Conservation (phyloP, 108 stramenopile genomes). For the Chaetoceros muelleri region DNA sequence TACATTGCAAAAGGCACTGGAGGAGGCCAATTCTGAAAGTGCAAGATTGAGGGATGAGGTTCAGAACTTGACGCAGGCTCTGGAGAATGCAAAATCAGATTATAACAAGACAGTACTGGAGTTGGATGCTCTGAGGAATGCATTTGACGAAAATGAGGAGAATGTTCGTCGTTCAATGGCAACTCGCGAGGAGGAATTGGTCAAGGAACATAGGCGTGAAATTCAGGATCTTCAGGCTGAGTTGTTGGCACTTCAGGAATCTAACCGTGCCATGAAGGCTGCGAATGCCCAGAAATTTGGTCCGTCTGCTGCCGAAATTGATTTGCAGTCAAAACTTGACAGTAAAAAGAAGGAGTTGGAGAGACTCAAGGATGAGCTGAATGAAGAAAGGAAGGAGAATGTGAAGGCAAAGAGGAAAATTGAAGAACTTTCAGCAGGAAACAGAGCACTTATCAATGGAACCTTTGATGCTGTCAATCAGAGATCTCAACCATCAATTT, state of each 20-base stretch:
- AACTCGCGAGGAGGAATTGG: conserved; percentile 27
- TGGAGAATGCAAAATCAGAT: conserved; percentile 66
- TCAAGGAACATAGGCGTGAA: not conserved
- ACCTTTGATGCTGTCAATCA: not conserved
- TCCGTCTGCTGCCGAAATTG: conserved; percentile 11
- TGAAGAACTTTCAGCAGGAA: conserved; percentile 4
- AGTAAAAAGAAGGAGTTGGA: conserved; percentile 29
- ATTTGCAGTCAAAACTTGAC: conserved; percentile 28
- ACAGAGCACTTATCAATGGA: not conserved
- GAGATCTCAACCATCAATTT: conserved; percentile 4
- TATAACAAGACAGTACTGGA: conserved; percentile 45
- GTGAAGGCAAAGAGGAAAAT: conserved; percentile 38
- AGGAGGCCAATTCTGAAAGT: conserved; percentile 25
- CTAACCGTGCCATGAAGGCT: not conserved
- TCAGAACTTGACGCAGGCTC: conserved; percentile 40
- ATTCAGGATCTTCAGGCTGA: conserved; percentile 19
- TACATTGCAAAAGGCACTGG: conserved; percentile 28
- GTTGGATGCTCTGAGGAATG: conserved; percentile 56
- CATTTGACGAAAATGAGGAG: conserved; percentile 47
- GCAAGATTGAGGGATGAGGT: conserved; percentile 44
- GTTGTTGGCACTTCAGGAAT: conserved; percentile 7
- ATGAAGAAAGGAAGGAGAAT: conserved; percentile 24
- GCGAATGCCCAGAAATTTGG: conserved; percentile 23
- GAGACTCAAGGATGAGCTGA: conserved; percentile 28
- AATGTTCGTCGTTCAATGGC: not conserved